Conservation (phyloP, 108 stramenopile genomes). For the Chaetoceros tenuissimus region DNA sequence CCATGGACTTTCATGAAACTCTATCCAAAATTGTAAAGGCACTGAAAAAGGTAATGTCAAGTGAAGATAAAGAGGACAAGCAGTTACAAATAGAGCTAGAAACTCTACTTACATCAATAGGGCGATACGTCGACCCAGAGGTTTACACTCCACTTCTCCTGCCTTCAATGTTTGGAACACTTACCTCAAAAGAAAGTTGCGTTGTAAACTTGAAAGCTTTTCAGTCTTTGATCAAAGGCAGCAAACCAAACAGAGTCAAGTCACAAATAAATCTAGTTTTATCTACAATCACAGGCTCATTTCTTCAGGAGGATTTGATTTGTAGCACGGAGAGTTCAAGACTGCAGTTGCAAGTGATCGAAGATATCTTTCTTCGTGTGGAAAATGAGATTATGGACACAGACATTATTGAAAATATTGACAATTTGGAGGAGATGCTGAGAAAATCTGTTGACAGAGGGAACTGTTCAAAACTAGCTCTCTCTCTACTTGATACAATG, state of each 20-base stretch:
- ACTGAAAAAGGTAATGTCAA: background rate
- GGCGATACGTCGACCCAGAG: background rate
- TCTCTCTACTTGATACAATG: too few relatives aligned
- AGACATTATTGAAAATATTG: too few relatives aligned
- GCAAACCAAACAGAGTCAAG: background rate
- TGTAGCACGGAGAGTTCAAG: too few relatives aligned
- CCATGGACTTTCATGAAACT: constrained; percentile 33
- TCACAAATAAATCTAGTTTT: too few relatives aligned
- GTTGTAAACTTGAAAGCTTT: background rate
- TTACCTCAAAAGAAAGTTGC: background rate
- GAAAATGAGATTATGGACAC: too few relatives aligned
- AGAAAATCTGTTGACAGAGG: too few relatives aligned
- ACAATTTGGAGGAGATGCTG: too few relatives aligned
- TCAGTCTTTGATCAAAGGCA: background rate
- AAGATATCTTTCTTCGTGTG: too few relatives aligned
- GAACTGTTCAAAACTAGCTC: too few relatives aligned
- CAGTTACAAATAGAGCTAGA: background rate
- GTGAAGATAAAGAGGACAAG: background rate
- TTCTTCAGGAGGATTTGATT: too few relatives aligned
- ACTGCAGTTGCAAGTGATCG: too few relatives aligned
- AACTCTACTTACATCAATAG: background rate
- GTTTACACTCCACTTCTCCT: background rate
- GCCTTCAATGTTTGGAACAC: background rate
- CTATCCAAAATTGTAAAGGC: constrained; percentile 25
- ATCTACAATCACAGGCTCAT: too few relatives aligned